Conservation (phyloP, 805 yeast genomes). For the Zygosaccharomyces rouxii region DNA sequence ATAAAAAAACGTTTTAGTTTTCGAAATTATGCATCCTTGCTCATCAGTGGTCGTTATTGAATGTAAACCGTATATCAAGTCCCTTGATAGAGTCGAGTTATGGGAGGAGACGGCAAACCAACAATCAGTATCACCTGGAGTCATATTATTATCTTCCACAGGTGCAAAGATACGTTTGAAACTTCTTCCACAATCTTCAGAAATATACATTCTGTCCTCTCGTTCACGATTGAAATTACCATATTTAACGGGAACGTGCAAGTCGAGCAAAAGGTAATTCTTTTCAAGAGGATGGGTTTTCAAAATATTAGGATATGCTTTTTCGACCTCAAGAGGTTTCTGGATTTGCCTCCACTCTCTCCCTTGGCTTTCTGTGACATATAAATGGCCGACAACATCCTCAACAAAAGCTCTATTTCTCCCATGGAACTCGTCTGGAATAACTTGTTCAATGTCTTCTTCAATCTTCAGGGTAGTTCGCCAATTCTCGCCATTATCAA, state of each 20-base stretch:
- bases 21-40: background rate
- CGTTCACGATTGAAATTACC: background rate
- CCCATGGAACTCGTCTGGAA: constrained; percentile 1
- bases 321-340: background rate
- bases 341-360: constrained; percentile 2
- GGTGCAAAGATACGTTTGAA: constrained; percentile 4
- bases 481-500: constrained; percentile 6
- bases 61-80: constrained; percentile 3
- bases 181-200: constrained; percentile 3
- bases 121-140: constrained; percentile 4
- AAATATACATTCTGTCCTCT: background rate
- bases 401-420: constrained; percentile 3
- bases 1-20: background rate
- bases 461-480: constrained; percentile 3
- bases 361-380: constrained; percentile 2
- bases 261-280: background rate
- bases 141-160: constrained; percentile 1
- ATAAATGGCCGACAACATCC: constrained; percentile 2
- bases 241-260: background rate
- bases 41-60: background rate
- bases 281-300: constrained; percentile 2
- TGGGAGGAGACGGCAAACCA: constrained; percentile 4
- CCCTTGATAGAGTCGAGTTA: background rate
- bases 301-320: background rate
- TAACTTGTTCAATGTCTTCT: background rate